A percentile compares a stretch with the other conserved stretches of the same genome.
Conservation (phyloP, 306 rosid genomes). For the Acacia acuminata region DNA sequence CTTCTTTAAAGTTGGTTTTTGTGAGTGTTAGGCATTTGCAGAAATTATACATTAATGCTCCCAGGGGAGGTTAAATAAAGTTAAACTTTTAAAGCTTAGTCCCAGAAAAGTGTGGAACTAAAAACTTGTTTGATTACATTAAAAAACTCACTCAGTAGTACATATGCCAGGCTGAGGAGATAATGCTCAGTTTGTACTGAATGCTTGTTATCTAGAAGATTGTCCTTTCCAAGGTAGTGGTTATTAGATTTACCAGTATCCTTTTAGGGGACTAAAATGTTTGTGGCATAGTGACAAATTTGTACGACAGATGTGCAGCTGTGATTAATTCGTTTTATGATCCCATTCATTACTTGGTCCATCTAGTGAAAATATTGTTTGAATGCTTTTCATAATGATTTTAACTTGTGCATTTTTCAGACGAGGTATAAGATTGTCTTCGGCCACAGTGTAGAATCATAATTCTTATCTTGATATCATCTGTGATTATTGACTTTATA, state of each 20-base stretch:
- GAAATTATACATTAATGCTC: background rate
- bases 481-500: conserved; percentile 4
- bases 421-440: conserved; percentile 60
- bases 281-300: background rate
- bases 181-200: background rate
- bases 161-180: background rate
- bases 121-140: background rate
- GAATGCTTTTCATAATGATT: background rate
- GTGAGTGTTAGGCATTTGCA: background rate
- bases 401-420: conserved; percentile 39
- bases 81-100: background rate
- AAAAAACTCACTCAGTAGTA: background rate
- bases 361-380: background rate
- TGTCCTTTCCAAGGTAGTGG: background rate
- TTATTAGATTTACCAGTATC: background rate
- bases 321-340: background rate
- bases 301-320: background rate
- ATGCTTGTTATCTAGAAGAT: background rate
- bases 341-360: background rate
- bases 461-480: conserved; percentile 1
- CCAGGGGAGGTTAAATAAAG: background rate
- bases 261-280: background rate
- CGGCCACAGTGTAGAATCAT: conserved; percentile 50
- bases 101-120: background rate
- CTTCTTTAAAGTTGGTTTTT: conserved; percentile 11